Evolutionary conservation across 2,329 filamentous ascomycete genomes (phyloP), one percentile per base, ranked within the genome.

Genomic region (Curvularia sp.): DNA sequence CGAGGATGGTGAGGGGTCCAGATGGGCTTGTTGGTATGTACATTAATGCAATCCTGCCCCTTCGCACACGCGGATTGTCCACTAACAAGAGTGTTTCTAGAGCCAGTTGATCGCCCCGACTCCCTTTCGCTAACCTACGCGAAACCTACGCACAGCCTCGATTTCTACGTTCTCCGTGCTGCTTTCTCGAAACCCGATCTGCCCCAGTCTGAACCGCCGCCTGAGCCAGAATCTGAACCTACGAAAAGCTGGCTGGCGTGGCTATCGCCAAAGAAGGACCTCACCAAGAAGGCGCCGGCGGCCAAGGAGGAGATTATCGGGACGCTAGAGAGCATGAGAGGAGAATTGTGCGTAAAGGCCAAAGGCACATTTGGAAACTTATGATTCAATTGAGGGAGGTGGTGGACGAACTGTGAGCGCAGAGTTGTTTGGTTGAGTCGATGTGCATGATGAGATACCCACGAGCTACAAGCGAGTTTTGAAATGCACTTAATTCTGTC

Each of bases 161-260:
- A 81, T 38, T 90, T 89, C 73, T 91, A 91, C 75, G 80, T 89
- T 30, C 77, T 92, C 6, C 80, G 82, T 55, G 80, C 82, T 12
- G 73, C 78, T 50, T 82, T 80, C 36, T 61, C 70, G 27, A 67
- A 68, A 18, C 68, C 74, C 2, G 61, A 69, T 27, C 46, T 68
- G 3, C 63, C 68, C 5, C 68, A 72, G 28, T 60, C 59, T 8
- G 68, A 68, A 27, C 70, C 70, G 7, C 65, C 65, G 12, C 62
- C 64, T 2, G 68, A 71, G 28, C 61, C 69, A 1, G 63, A 69
- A 41, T 49, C 71, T 1, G 60, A 66, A 32, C 63, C 70, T 27
- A 68, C 67, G 36, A 77, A 71, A 59, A 70, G 66, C 13, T 71
- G 68, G 70, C 27, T 69, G 15, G 60, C 57, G 2, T 75, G 72